Evolutionary conservation across 805 yeast species (phyloP), one percentile per base, ranked within the genome.

Genomic region (Tetrapisispora iriomotensis): DNA sequence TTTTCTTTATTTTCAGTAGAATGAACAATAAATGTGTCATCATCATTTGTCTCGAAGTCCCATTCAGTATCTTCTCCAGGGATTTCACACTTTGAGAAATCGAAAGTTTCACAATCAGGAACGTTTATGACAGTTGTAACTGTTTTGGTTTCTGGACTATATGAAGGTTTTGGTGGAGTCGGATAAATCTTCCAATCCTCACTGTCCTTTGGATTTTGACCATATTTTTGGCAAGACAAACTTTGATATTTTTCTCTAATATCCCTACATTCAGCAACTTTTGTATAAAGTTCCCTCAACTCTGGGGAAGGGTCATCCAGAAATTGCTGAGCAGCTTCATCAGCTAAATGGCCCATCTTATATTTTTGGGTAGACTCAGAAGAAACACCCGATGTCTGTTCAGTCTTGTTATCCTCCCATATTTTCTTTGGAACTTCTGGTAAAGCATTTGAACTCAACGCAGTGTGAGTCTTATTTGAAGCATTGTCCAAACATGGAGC

Each of bases 91-190:
- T 71, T 38, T 1, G 49, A 44, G 21, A 66, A 44, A 35, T 58
- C 71, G 52, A 71, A 75, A 30, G 68, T 56, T 47, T 60, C 68
- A 34, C 64, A 49, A 41, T 67, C 72, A 2, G 71, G 67, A 29
- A 48, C 59, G 26, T 62, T 64, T 1, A 60, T 53, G 4, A 65
- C 67, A 9, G 60, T 59, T 19, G 66, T 56, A 38, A 73, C 74
- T 42, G 75, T 73, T 48, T 73, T 75, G n/a, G 75, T 68, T 14
- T 64, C 71, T 6, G 71, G 64, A 62, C 81, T 71, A 79, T 92
- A 78, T 50, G 90, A 78, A 3, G 98, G 96, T 47, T 77, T 77
- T 12, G 98, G 98, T 1, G 97, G 96, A 9, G 79, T 76, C 0
- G 99, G 99, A 56, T 88, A 90, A 36, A 92, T 78, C 13, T 56